phyloP scores from a whole-genome alignment of 345 rosid genomes.

The Hirschfeldia incana region DNA sequence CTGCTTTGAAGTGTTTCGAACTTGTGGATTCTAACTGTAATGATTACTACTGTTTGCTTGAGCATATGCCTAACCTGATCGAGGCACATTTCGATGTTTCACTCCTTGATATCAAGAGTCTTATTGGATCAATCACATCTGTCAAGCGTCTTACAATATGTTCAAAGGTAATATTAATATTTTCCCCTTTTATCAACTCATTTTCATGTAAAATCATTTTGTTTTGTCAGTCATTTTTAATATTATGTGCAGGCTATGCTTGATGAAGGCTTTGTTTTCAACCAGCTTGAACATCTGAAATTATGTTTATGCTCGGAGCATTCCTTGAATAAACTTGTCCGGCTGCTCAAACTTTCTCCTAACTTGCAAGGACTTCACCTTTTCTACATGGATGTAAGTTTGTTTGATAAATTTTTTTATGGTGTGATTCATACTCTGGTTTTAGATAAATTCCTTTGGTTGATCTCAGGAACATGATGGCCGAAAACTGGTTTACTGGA shows the following conservation, averaged over 20 bases:
- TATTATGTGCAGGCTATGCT: background rate
- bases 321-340: background rate
- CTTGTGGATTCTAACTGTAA: too few species aligned
- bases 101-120: background rate
- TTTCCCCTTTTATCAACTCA: background rate
- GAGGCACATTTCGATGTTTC: background rate
- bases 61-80: background rate
- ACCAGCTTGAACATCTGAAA: slow-evolving; percentile 1
- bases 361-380: background rate
- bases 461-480: background rate
- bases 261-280: slow-evolving; percentile 8
- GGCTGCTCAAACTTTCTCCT: slow-evolving; percentile 5
- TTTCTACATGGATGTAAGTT: background rate
- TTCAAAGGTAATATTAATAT: background rate
- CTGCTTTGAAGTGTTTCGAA: background rate
- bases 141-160: background rate
- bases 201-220: background rate
- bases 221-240: background rate
- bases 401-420: background rate
- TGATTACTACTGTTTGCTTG: background rate
- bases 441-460: background rate
- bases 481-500: background rate
- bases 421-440: background rate
- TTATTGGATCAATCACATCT: background rate
- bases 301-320: background rate